Percentiles rank a stretch among this genome's conserved stretches.
Conservation (phyloP, 768 basidiomycete species). For the Pleurotus tuber-regium region DNA sequence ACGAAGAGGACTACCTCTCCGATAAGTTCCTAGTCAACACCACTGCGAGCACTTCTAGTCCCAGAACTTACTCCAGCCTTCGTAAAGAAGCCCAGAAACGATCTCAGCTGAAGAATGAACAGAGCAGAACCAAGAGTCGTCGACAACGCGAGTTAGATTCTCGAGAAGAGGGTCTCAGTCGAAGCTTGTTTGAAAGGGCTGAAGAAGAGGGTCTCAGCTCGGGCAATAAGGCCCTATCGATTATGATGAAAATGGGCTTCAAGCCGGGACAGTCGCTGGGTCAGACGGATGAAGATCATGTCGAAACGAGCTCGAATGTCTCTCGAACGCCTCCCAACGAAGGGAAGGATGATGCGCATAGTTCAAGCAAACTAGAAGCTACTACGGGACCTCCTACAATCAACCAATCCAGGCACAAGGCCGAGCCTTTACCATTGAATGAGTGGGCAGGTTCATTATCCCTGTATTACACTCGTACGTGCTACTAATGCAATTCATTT, state of each 20-base stretch:
- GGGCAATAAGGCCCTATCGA: slow-evolving; percentile 76
- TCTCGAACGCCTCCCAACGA: neutral
- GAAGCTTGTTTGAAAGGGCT: slow-evolving; percentile 77
- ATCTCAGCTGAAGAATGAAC: slow-evolving; percentile 62
- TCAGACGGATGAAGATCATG: slow-evolving; percentile 26
- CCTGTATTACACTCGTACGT: slow-evolving; percentile 6
- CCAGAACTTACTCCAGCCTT: slow-evolving; percentile 68
- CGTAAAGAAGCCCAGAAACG: slow-evolving; percentile 64
- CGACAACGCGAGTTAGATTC: slow-evolving; percentile 73
- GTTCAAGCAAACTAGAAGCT: no score
- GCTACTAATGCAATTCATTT: slow-evolving; percentile 10
- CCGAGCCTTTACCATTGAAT: slow-evolving; percentile 69
- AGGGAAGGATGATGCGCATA: slow-evolving; percentile 9
- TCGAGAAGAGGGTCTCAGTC: slow-evolving; percentile 73
- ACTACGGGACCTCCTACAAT: neutral
- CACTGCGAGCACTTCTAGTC: slow-evolving; percentile 29
- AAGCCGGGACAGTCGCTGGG: slow-evolving; percentile 81
- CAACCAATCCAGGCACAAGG: slow-evolving; percentile 35
- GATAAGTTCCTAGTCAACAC: slow-evolving; percentile 72
- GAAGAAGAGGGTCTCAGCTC: slow-evolving; percentile 55
- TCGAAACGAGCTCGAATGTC: slow-evolving; percentile 2
- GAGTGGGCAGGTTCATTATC: slow-evolving; percentile 71
- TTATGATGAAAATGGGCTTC: slow-evolving; percentile 96
- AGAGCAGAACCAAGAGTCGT: slow-evolving; percentile 61
- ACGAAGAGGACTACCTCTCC: slow-evolving; percentile 86